These are phyloP conservation scores for Heracleum sosnowskyi DNA, from an alignment of 129 eudicot species.

Conservation along the genomic window DNA sequence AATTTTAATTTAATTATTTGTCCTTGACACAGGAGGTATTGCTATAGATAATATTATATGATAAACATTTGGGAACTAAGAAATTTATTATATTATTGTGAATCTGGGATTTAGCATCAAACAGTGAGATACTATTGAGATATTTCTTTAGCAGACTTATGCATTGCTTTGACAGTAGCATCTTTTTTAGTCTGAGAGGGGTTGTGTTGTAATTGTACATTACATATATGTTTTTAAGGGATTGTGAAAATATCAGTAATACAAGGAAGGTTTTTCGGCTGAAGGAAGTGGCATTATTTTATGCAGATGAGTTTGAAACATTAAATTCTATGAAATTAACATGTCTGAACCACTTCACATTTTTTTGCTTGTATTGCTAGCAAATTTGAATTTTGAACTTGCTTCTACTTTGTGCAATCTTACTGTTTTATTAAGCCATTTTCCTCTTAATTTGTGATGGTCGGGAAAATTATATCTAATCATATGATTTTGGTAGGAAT, in stretches of 20 bases:
- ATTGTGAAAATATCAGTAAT: too few species aligned
- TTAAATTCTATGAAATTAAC: too few species aligned
- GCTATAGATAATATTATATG: background rate
- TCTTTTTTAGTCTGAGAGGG: too few species aligned
- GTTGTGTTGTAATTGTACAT: too few species aligned
- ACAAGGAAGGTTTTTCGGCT: too few species aligned
- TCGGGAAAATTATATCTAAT: too few species aligned
- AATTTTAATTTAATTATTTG: background rate
- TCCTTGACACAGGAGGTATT: background rate
- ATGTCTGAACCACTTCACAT: too few species aligned
- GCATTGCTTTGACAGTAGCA: background rate
- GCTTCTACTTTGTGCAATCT: too few species aligned
- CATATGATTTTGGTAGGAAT: too few species aligned
- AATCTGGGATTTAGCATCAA: background rate
- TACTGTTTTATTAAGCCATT: background rate
- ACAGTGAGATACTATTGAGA: background rate
- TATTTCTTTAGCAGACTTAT: background rate
- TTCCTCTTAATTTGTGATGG: background rate
- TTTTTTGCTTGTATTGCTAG: background rate
- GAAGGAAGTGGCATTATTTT: too few species aligned
- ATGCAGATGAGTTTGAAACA: too few species aligned
- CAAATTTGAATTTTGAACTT: background rate
- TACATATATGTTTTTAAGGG: too few species aligned
- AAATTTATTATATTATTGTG: background rate
- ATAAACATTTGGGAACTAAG: background rate